Evolutionary conservation across 2,329 filamentous ascomycete species (phyloP).

Genomic region (Fusarium dlaminii): DNA sequence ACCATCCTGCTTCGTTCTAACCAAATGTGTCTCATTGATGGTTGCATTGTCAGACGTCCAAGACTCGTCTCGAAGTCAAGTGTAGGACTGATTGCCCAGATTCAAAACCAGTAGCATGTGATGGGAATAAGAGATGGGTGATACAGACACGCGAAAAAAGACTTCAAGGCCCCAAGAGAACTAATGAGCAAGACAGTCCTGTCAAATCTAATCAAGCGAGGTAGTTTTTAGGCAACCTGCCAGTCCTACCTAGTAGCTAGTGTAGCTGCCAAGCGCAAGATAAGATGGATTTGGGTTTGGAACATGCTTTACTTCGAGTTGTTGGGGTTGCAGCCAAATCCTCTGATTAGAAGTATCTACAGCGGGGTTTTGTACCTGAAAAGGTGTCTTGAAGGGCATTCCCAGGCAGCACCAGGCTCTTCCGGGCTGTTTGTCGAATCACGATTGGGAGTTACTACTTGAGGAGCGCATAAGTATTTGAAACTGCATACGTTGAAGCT

Average conservation of each 20-base stretch:
- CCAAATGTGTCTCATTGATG: constrained; percentile 32
- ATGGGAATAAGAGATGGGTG: constrained; percentile 8
- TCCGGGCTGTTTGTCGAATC: constrained; percentile 5
- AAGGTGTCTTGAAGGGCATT: background rate
- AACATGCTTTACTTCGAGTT: constrained; percentile 22
- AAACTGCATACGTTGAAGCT: background rate
- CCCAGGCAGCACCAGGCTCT: constrained; percentile 30
- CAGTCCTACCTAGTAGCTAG: background rate
- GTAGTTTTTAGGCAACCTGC: background rate
- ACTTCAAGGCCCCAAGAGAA: constrained; percentile 2
- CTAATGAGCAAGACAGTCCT: background rate
- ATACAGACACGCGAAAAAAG: background rate
- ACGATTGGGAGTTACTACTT: background rate
- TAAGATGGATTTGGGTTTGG: constrained; percentile 25
- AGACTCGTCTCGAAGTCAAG: constrained; percentile 31
- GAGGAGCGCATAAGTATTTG: background rate
- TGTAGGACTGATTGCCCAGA: constrained; percentile 26
- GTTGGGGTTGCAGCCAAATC: constrained; percentile 8
- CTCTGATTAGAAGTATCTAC: background rate
- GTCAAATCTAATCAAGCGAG: background rate
- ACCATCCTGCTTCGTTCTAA: constrained; percentile 25
- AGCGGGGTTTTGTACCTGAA: constrained; percentile 3
- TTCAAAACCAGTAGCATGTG: constrained; percentile 27
- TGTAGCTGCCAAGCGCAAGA: constrained; percentile 1
- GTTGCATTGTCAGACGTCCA: constrained; percentile 40